A percentile compares a stretch with the other conserved stretches of the same genome.
Conservation (phyloP, 495 filamentous ascomycete species). For the Penicillium longicatenatum region DNA sequence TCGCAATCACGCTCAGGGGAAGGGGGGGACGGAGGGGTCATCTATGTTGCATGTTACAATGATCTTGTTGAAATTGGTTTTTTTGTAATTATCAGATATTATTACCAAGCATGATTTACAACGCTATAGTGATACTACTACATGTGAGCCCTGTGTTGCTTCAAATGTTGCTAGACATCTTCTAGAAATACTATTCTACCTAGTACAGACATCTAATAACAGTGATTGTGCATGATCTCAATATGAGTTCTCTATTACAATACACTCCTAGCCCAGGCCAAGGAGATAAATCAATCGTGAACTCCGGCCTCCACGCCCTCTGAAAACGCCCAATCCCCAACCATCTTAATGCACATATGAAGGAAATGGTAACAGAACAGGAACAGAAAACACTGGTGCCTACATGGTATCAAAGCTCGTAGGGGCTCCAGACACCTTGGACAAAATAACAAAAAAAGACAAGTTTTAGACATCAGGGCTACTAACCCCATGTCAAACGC, state of each 20-base stretch:
- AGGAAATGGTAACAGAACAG: constrained; percentile 9
- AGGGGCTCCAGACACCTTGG: not conserved
- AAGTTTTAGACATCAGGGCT: not conserved
- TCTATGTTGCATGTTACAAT: not conserved
- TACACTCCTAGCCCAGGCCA: constrained; percentile 16
- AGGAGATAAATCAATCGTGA: constrained; percentile 10
- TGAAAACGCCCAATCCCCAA: constrained; percentile 25
- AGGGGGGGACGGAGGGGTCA: no score
- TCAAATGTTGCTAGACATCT: no score
- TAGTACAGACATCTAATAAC: not conserved
- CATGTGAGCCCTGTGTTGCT: not conserved
- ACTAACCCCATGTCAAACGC: not conserved
- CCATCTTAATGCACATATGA: constrained; percentile 28
- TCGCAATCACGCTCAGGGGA: not conserved
- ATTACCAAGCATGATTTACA: no score
- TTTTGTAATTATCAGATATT: no score
- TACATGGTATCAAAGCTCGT: not conserved
- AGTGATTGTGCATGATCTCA: not conserved
- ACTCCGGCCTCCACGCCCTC: constrained; percentile 17
- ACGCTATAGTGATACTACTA: no score
- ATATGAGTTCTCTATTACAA: constrained; percentile 19
- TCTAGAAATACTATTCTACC: not conserved
- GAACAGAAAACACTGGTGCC: not conserved
- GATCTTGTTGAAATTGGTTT: not conserved
- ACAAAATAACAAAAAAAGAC: constrained; percentile 6